Conservation (phyloP, 2,329 filamentous ascomycete species). For the Trichoderma cornu-damae region DNA sequence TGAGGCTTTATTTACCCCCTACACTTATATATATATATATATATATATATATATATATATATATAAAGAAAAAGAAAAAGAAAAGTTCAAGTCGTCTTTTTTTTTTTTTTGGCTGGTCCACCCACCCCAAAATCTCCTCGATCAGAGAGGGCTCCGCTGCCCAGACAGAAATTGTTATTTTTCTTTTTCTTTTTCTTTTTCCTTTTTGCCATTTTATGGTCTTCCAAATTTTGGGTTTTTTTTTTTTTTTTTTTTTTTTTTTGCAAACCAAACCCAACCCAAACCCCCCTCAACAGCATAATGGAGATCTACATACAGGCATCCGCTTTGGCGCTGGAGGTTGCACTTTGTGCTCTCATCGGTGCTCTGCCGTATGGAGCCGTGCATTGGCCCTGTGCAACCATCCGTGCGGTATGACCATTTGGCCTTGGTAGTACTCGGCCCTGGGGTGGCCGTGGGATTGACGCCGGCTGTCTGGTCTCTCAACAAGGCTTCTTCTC, state of each 20-base stretch:
- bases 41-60: no score
- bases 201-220: no score
- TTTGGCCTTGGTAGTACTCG: slow-evolving; percentile 28
- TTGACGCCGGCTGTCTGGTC: slow-evolving; percentile 14
- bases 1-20: slow-evolving; percentile 37
- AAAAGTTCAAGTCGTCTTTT: no score
- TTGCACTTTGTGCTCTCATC: slow-evolving; percentile 13
- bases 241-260: no score
- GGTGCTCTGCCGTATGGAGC: slow-evolving; percentile 18
- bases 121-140: neutral
- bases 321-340: neutral
- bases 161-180: slow-evolving; percentile 9
- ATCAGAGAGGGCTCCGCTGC: neutral
- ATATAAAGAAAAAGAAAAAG: no score
- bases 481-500: slow-evolving; percentile 9
- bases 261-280: no score
- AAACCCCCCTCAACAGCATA: neutral
- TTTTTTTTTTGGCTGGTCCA: no score
- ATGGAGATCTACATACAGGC: no score
- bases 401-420: slow-evolving; percentile 40
- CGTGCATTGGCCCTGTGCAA: slow-evolving; percentile 34
- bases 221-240: no score
- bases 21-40: no score
- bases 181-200: no score
- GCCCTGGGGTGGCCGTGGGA: slow-evolving; percentile 31